Evolutionary conservation across 2,329 filamentous ascomycete genomes (phyloP).

Genomic region (Alternaria arbusti): DNA sequence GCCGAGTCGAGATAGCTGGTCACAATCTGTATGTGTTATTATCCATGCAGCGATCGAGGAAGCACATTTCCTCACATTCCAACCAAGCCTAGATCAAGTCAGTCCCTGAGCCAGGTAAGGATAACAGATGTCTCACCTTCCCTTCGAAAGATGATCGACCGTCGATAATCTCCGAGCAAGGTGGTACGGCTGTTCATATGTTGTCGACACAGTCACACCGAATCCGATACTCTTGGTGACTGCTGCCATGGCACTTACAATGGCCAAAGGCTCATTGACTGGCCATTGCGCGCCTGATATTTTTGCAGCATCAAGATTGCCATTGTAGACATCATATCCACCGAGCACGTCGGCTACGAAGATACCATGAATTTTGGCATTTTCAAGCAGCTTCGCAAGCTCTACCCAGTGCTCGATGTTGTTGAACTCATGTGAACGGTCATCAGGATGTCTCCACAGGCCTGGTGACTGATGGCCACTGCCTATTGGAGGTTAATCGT

Average conservation of each 20-base stretch:
- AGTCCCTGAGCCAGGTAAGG: neutral
- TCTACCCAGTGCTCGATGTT: constrained; percentile 47
- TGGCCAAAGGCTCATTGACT: constrained; percentile 70
- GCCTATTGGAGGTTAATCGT: constrained; percentile 18
- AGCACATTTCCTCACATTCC: constrained; percentile 26
- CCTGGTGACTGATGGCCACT: constrained; percentile 56
- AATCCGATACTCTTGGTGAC: constrained; percentile 72
- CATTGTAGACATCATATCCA: constrained; percentile 73
- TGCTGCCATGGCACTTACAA: constrained; percentile 71
- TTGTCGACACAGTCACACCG: constrained; percentile 71
- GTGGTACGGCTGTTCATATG: constrained; percentile 73
- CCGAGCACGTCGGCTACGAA: constrained; percentile 56
- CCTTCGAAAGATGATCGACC: constrained; percentile 70
- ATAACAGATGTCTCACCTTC: constrained; percentile 50
- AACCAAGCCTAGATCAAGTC: constrained; percentile 23
- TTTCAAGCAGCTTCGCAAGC: constrained; percentile 48
- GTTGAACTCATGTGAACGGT: constrained; percentile 65
- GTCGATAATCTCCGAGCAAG: constrained; percentile 70
- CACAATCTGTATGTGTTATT: constrained; percentile 58
- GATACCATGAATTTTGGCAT: constrained; percentile 49
- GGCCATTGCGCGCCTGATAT: constrained; percentile 71
- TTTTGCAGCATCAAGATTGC: constrained; percentile 67
- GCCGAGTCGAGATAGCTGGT: constrained; percentile 73
- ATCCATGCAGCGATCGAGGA: neutral
- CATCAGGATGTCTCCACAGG: constrained; percentile 69